Evolutionary conservation across 257 asterid species (phyloP), one percentile per base, ranked within the genome.

Genomic region (Penstemon barbatus): DNA sequence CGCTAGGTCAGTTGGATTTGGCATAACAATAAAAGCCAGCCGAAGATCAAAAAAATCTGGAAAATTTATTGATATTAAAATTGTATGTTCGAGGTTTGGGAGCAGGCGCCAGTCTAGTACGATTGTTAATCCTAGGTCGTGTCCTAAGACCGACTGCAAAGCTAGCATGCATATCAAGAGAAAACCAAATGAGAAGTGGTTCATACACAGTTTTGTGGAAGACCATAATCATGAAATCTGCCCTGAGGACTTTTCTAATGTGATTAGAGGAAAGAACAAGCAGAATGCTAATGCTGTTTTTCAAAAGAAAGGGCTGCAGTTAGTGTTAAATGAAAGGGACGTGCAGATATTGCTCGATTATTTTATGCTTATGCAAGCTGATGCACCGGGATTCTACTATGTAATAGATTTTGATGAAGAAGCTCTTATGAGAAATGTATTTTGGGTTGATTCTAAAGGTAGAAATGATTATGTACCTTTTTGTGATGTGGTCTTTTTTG

Each of bases 1-100:
- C 53, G 86, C 88, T 3, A 66, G 77, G 63, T 73, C 57, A 8
- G 51, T 83, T 46, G 89, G 86, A 65, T 80, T 83, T 74, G 89
- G 89, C 51, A 81, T 83, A 63, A 83, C 86, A 1, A 83, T 83
- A 36, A 81, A 83, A 75, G 77, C 89, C 33, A 83, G 89, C 57
- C 84, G 82, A 7, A 57, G 86, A 66, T 83, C 82, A 15, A 83
- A 83, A 62, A 83, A 74, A 65, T 80, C 86, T 3, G 84, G 86
- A 7, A 74, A 80, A 49, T 81, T 83, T 73, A 83, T 83, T 59
- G 88, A 83, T 71, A 80, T 83, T 25, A 84, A 84, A 73, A 79
- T 84, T 15, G 84, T 74, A 0, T 81, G 89, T 60, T 84, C 89
- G 64, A 72, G 84, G 62, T 81, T 78, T 39, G 89, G 89, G 57